These are phyloP conservation scores for Ceratocystis colombiana DNA, from an alignment of 2,329 filamentous ascomycete genomes.

Conservation along the genomic window DNA sequence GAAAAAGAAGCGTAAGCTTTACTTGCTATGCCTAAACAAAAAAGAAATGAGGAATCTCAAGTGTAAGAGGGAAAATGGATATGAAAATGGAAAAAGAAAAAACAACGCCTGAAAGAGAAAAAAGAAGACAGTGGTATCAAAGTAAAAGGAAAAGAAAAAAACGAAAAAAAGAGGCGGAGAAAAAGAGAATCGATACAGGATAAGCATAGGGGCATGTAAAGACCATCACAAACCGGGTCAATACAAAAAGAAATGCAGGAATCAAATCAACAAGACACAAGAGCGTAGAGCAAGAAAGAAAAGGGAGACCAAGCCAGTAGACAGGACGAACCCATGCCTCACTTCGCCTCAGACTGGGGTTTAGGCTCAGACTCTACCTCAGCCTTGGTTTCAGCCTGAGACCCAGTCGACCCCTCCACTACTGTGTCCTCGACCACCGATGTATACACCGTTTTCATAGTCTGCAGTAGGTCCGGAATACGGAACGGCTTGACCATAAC, in stretches of 20 bases:
- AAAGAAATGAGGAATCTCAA: not conserved
- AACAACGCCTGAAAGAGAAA: not conserved
- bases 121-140: not conserved
- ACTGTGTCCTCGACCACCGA: conserved; percentile 25
- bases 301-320: not conserved
- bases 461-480: conserved; percentile 50
- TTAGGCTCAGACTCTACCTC: conserved; percentile 1
- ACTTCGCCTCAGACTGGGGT: not conserved
- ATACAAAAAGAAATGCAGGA: too few relatives aligned
- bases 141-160: not conserved
- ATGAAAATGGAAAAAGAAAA: not conserved
- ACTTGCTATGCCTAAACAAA: not conserved
- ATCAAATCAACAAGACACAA: not conserved
- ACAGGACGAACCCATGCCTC: not conserved
- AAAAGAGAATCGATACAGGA: not conserved
- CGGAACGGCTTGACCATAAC: conserved; percentile 64
- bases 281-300: not conserved
- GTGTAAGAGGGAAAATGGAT: not conserved
- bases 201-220: not conserved
- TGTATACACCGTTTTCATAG: conserved; percentile 44
- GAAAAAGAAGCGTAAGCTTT: conserved; percentile 2
- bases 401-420: not conserved
- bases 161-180: not conserved
- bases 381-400: not conserved
- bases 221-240: too few relatives aligned